Evolutionary conservation across 805 yeast species (phyloP).

Genomic region (Saccharomycopsis fibuligera): DNA sequence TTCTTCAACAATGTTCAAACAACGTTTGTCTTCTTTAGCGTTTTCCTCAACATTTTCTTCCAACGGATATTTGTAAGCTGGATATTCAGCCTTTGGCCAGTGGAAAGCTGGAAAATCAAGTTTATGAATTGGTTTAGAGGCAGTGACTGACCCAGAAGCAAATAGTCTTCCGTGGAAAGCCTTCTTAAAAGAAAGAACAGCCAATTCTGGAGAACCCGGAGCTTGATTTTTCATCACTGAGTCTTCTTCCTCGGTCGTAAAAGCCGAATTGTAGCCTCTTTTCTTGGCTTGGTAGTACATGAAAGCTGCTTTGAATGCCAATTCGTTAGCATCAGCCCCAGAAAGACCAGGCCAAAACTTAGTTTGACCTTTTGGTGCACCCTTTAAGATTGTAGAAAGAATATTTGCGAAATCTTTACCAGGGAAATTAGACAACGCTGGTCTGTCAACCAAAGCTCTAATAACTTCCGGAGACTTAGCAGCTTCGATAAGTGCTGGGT

Average conservation of each 20-base stretch:
- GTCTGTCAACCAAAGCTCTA: slow-evolving; percentile 59
- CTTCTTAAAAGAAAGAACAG: slow-evolving; percentile 45
- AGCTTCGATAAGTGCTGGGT: slow-evolving; percentile 52
- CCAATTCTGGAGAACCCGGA: slow-evolving; percentile 50
- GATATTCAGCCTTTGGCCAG: slow-evolving; percentile 54
- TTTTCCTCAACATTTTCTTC: slow-evolving; percentile 39
- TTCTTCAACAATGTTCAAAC: slow-evolving; percentile 39
- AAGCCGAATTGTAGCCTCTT: slow-evolving; percentile 39
- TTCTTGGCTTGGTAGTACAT: slow-evolving; percentile 53
- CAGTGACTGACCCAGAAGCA: slow-evolving; percentile 49
- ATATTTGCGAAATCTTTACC: slow-evolving; percentile 46
- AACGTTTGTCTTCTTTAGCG: slow-evolving; percentile 40
- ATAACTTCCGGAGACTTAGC: slow-evolving; percentile 59
- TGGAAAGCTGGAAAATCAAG: slow-evolving; percentile 53
- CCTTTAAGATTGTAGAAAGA: slow-evolving; percentile 44
- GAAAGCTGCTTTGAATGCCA: slow-evolving; percentile 66
- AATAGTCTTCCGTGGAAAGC: slow-evolving; percentile 55
- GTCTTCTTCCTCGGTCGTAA: slow-evolving; percentile 39
- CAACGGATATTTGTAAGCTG: slow-evolving; percentile 48
- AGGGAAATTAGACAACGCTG: slow-evolving; percentile 63
- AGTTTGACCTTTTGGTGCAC: slow-evolving; percentile 57
- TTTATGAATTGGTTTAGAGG: slow-evolving; percentile 53
- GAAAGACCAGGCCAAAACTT: slow-evolving; percentile 60
- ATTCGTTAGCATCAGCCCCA: slow-evolving; percentile 66
- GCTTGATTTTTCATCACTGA: slow-evolving; percentile 44